Percentiles rank a stretch among this genome's conserved stretches.
Evolutionary conservation across 768 basidiomycete species (phyloP).

Genomic region (Leccinum variicolor): DNA sequence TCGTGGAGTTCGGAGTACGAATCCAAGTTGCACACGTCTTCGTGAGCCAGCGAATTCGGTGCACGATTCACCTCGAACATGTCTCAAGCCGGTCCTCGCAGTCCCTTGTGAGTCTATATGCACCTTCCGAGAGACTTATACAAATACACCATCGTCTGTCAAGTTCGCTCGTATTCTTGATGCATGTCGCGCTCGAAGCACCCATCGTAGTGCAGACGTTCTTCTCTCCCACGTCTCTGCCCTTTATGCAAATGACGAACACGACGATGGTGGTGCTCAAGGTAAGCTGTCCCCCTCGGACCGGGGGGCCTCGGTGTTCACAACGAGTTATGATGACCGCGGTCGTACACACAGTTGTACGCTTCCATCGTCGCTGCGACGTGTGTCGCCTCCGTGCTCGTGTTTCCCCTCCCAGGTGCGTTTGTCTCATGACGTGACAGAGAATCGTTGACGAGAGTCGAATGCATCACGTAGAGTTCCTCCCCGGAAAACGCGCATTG

Average conservation of each 20-base stretch:
- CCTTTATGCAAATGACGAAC: slow-evolving; percentile 80
- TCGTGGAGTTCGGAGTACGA: slow-evolving; percentile 25
- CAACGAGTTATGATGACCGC: neutral
- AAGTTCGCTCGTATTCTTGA: slow-evolving; percentile 67
- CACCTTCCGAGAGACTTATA: neutral
- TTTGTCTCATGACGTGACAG: slow-evolving; percentile 1
- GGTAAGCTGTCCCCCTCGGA: slow-evolving; percentile 36
- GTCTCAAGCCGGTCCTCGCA: slow-evolving; percentile 27
- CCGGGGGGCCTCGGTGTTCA: too few species aligned
- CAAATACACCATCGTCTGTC: neutral
- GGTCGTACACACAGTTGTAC: slow-evolving; percentile 52
- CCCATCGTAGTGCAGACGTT: slow-evolving; percentile 78
- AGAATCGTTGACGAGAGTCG: neutral
- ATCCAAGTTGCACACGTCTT: slow-evolving; percentile 1
- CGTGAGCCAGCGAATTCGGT: neutral
- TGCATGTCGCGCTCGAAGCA: slow-evolving; percentile 77
- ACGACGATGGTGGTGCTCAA: slow-evolving; percentile 75
- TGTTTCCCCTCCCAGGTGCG: slow-evolving; percentile 69
- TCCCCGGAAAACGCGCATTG: slow-evolving; percentile 82
- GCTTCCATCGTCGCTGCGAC: slow-evolving; percentile 57
- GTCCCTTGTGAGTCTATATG: slow-evolving; percentile 38
- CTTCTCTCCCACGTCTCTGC: slow-evolving; percentile 56
- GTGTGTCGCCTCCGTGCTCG: slow-evolving; percentile 61
- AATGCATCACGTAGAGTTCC: slow-evolving; percentile 50
- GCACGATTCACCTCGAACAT: slow-evolving; percentile 1